phyloP scores from a whole-genome alignment of 257 asterid genomes.

The Eucommia ulmoides region DNA sequence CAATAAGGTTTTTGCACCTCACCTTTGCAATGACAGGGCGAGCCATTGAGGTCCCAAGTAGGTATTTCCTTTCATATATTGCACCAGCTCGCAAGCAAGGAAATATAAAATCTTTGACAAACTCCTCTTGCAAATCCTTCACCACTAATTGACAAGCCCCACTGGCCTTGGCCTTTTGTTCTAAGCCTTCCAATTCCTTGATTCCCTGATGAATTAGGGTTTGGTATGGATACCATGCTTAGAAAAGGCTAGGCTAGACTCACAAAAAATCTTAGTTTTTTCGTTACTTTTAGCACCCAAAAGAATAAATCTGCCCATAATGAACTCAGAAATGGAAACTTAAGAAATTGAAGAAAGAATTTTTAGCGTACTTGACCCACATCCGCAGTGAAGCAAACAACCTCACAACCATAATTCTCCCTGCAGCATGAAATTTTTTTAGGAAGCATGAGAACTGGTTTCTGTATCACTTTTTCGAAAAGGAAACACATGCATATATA shows the following conservation, averaged over 20 bases:
- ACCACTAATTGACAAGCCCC: slow-evolving; percentile 96
- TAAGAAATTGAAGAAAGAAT: too few species aligned
- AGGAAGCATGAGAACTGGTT: neutral
- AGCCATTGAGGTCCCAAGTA: slow-evolving; percentile 98
- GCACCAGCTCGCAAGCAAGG: slow-evolving; percentile 98
- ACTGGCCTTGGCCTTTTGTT: slow-evolving; percentile 87
- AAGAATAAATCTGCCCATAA: slow-evolving; percentile 2
- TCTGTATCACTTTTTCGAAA: too few species aligned
- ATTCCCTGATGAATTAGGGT: slow-evolving; percentile 37
- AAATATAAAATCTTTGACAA: slow-evolving; percentile 76
- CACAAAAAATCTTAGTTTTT: neutral
- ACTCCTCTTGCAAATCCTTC: slow-evolving; percentile 92
- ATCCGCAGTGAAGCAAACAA: slow-evolving; percentile 94
- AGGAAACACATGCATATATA: too few species aligned
- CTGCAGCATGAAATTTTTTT: slow-evolving; percentile 30
- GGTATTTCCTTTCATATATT: slow-evolving; percentile 81
- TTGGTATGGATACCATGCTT: neutral
- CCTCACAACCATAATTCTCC: slow-evolving; percentile 88
- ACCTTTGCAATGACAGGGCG: slow-evolving; percentile 99
- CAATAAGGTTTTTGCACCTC: too few species aligned
- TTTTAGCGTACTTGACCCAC: slow-evolving; percentile 94
- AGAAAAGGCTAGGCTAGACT: neutral
- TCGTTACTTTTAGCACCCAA: neutral
- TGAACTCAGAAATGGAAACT: too few species aligned
- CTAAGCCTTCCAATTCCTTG: slow-evolving; percentile 91